Conservation (phyloP, 2,329 filamentous ascomycete genomes). For the Blastomyces gilchristii region DNA sequence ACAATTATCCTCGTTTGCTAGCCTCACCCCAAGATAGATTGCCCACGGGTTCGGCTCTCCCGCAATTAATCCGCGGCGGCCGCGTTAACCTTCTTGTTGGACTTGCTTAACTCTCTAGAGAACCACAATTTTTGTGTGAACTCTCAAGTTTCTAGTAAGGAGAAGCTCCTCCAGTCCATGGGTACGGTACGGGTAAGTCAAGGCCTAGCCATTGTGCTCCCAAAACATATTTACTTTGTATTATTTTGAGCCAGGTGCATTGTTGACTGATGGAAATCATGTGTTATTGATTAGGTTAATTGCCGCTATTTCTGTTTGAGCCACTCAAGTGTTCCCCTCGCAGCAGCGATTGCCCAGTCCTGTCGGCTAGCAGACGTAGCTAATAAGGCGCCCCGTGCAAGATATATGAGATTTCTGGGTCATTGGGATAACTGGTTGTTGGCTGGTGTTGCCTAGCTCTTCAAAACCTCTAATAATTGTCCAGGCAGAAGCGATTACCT, state of each 20-base stretch:
- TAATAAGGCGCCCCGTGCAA: neutral
- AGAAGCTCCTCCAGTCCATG: neutral
- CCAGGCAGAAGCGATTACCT: neutral
- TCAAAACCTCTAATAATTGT: neutral
- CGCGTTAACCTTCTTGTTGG: neutral
- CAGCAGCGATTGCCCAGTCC: neutral
- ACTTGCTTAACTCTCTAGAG: too few species aligned
- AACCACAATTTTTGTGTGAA: neutral
- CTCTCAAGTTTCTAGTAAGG: neutral
- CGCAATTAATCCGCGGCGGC: neutral
- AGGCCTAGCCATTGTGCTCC: neutral
- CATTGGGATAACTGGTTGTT: neutral
- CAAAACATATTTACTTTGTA: neutral
- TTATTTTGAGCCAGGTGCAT: too few species aligned
- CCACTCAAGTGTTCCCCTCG: neutral
- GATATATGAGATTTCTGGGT: neutral
- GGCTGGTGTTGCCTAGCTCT: neutral
- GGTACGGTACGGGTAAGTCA: neutral
- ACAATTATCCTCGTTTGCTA: neutral
- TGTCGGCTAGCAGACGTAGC: neutral
- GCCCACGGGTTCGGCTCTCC: neutral
- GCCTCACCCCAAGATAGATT: neutral
- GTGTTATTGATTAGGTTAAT: neutral
- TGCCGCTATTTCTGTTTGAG: neutral
- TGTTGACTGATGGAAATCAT: neutral